Conservation (phyloP, 169 alveolate genomes). For the Eimeria maxima region DNA sequence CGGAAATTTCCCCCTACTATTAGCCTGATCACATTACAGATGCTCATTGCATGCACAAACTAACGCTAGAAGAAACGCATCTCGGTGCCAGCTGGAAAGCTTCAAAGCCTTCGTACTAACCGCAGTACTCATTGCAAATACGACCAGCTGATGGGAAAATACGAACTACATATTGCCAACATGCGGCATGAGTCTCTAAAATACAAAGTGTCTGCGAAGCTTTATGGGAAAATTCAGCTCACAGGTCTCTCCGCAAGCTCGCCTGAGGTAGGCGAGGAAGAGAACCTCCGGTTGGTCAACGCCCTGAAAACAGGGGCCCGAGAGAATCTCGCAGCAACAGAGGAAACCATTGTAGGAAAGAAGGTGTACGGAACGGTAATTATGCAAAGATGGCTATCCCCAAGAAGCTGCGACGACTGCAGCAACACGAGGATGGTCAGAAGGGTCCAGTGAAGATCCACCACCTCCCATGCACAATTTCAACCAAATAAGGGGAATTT, state of each 20-base stretch:
- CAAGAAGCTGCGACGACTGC: background rate
- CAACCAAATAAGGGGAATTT: background rate
- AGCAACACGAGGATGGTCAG: background rate
- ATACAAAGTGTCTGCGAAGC: background rate
- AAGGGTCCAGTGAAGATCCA: background rate
- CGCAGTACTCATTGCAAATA: background rate
- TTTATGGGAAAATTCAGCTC: background rate
- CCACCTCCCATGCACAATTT: background rate
- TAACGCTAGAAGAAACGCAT: background rate
- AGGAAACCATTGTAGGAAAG: background rate
- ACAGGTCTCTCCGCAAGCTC: background rate
- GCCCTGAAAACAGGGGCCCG: background rate
- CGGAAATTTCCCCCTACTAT: too few relatives aligned
- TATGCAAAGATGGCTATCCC: background rate
- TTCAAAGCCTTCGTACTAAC: background rate
- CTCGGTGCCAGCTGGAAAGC: background rate
- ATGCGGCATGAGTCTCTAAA: too few relatives aligned
- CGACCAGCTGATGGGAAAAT: background rate
- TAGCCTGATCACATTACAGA: background rate
- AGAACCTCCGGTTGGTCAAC: background rate
- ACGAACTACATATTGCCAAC: background rate
- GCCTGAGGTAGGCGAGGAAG: slow-evolving; percentile 7
- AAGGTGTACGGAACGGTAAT: background rate
- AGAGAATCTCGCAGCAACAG: background rate
- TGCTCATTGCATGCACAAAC: background rate